A percentile compares a stretch with the other conserved stretches of the same genome.
phyloP scores from a whole-genome alignment of 2,329 filamentous ascomycete species.

The Phialophora chinensis region DNA sequence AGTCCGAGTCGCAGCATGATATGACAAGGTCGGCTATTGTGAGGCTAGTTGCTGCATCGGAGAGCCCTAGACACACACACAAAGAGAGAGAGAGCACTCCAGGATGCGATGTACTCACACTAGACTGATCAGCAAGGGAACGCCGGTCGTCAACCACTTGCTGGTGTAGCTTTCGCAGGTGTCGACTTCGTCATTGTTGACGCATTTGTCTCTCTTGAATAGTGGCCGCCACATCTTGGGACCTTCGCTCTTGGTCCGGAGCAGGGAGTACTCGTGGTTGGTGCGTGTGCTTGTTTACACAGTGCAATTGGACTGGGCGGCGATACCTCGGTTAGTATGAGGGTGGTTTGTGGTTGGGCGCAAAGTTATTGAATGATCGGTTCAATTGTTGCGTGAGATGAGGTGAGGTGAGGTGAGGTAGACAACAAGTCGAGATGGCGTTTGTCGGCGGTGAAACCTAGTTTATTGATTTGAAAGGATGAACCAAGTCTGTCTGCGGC shows the following conservation, averaged over 20 bases:
- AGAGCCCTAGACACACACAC: too few species aligned
- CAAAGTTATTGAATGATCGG: too few species aligned
- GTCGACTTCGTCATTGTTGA: constrained; percentile 23
- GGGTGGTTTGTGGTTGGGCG: background rate
- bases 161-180: constrained; percentile 25
- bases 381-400: background rate
- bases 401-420: background rate
- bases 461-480: background rate
- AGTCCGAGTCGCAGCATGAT: too few species aligned
- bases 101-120: constrained; percentile 14
- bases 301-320: background rate
- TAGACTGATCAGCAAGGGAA: constrained; percentile 29
- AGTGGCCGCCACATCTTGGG: constrained; percentile 18
- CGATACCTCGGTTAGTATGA: background rate
- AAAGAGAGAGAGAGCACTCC: background rate
- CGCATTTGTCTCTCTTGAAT: constrained; percentile 27
- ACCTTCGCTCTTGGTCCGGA: background rate
- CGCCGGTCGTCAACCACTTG: constrained; percentile 25
- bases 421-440: background rate
- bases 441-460: background rate
- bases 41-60: background rate
- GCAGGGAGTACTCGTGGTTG: background rate
- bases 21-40: too few species aligned
- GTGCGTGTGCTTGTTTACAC: background rate
- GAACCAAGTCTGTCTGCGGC: background rate